A percentile compares a stretch with the other conserved stretches of the same genome.
phyloP scores from a whole-genome alignment of 2,329 filamentous ascomycete species.

The Colletotrichum aenigma region DNA sequence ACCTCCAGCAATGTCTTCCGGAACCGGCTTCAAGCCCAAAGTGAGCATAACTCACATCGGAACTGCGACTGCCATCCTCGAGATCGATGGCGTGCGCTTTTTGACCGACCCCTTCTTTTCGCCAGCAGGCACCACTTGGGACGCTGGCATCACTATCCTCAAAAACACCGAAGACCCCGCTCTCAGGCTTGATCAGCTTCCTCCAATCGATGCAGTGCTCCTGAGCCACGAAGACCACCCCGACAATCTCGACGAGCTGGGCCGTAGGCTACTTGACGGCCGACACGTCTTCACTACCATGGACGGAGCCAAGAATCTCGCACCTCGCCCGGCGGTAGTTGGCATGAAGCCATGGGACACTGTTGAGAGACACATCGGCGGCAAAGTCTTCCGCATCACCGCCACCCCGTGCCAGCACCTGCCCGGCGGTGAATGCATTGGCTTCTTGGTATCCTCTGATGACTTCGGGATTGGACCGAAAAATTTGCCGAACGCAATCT shows the following conservation, averaged over 20 bases:
- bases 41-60: conserved; percentile 46
- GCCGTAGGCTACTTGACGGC: conserved; percentile 48
- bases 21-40: not conserved
- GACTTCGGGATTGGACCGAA: conserved; percentile 39
- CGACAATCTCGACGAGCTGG: conserved; percentile 52
- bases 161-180: conserved; percentile 36
- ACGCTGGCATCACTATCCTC: conserved; percentile 23
- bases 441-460: conserved; percentile 42
- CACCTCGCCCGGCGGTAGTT: conserved; percentile 43
- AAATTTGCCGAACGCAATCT: conserved; percentile 48
- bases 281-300: conserved; percentile 49
- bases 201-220: conserved; percentile 51
- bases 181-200: conserved; percentile 40
- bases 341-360: conserved; percentile 45
- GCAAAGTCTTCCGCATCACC: conserved; percentile 40
- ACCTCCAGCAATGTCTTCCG: not conserved
- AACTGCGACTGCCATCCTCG: conserved; percentile 52
- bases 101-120: conserved; percentile 50
- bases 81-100: conserved; percentile 44
- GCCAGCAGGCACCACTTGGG: conserved; percentile 33
- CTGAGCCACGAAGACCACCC: conserved; percentile 55
- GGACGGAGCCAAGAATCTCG: conserved; percentile 47
- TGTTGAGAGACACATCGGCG: conserved; percentile 23
- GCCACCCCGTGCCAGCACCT: conserved; percentile 48
- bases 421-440: conserved; percentile 47